Base-by-base conservation (phyloP, 371 early-diverging fungal genomes). In the Funneliformis caledonium region DNA sequence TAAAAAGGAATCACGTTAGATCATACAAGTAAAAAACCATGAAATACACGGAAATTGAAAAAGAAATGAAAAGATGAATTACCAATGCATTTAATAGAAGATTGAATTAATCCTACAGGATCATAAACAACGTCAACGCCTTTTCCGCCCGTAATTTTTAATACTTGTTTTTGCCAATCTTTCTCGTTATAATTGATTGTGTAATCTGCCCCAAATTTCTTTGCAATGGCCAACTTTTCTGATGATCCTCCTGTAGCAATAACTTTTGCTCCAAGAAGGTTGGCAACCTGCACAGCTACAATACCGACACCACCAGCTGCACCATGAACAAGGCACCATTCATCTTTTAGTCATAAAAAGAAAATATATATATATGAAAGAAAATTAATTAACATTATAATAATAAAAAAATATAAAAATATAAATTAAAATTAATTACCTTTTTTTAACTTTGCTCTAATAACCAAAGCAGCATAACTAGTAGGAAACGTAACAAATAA, bases 401-500 rank as follows among this genome's bases (percentile, higher is more conserved):
- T 52, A 56, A 56, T 19, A 56, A 19, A 6, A 12, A 37, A 56
- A 61, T 70, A 6, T 42, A n/a, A 2, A 8, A 6, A 14, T n/a
- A n/a, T 60, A 4, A 8, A 69, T 10, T 8, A 69, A 45, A 37
- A 47, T 48, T 16, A 68, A 60, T 87, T 85, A 72, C 91, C 92
- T 1, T 86, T 83, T 81, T 92, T 87, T 45, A 95, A 82, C 26
- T 91, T 83, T 5, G 92, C 95, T n/a, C 94, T 89, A 61, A 92
- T 82, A 0, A 89, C 92, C 26, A 96, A 87, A 4, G 91, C 96
- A 16, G 91, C 89, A 73, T 95, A 96, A 78, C 92, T 91, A 14
- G 96, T 96, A 16, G 96, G 96, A 69, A 92, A 94, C 2, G 95
- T 96, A 43, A 96, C 89, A 80, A 84, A 95, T 47, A 96, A 82